Conservation (phyloP, 805 yeast genomes). For the Candida odintsovae region DNA sequence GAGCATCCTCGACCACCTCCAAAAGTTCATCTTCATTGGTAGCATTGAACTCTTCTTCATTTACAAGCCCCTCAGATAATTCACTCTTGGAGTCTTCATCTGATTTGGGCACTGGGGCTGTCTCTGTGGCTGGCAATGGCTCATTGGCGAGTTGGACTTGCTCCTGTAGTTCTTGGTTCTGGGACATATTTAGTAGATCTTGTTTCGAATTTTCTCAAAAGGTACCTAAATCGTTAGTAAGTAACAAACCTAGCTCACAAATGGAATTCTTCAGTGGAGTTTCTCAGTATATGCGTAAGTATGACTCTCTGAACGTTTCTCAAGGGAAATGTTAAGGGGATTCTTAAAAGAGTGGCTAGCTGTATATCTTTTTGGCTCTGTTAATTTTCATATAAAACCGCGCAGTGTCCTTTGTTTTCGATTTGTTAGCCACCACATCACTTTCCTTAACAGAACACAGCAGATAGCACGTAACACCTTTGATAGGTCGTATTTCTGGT, state of each 20-base stretch:
- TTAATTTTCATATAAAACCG: neutral
- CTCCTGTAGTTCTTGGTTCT: constrained; percentile 4
- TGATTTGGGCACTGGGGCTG: neutral
- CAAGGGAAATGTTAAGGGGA: no score
- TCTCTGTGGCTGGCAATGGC: neutral
- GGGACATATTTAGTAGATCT: neutral
- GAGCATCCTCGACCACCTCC: neutral
- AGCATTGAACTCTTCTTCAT: constrained; percentile 5
- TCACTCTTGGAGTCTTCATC: neutral
- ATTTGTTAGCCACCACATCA: neutral
- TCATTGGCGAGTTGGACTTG: neutral
- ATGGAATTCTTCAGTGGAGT: no score
- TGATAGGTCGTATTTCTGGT: neutral
- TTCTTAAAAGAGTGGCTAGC: no score
- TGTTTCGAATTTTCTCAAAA: neutral
- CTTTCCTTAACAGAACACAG: neutral
- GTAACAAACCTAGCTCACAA: neutral
- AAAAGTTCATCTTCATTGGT: neutral
- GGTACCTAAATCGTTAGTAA: neutral
- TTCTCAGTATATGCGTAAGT: neutral
- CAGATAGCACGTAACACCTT: neutral
- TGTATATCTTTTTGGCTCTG: no score
- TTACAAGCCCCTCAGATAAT: neutral
- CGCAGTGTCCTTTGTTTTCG: neutral
- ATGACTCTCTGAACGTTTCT: no score